These are phyloP conservation scores for Vanderwaltozyma tropicalis DNA, from an alignment of 805 yeast genomes.

Conservation along the genomic window DNA sequence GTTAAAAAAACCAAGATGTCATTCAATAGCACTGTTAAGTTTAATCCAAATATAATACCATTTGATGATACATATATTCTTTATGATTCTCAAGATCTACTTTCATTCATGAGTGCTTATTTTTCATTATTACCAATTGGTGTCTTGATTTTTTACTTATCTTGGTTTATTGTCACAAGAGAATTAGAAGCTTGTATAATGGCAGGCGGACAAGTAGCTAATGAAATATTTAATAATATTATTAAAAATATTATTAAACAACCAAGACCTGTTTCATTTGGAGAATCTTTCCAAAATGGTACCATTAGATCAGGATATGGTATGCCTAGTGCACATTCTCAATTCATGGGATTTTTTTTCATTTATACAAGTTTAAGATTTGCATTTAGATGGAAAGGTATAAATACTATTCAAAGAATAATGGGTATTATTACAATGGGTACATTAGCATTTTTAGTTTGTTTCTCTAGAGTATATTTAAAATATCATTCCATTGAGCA, in stretches of 20 bases:
- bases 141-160: conserved; percentile 63
- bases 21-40: neutral
- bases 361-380: conserved; percentile 41
- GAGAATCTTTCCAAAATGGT: conserved; percentile 28
- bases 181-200: conserved; percentile 78
- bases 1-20: too few relatives aligned
- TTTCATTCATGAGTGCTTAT: conserved; percentile 56
- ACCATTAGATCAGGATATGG: conserved; percentile 61
- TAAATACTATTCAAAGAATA: conserved; percentile 23
- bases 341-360: conserved; percentile 84
- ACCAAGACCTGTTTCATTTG: conserved; percentile 54
- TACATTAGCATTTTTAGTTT: conserved; percentile 33
- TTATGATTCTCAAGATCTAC: conserved; percentile 54
- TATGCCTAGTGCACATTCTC: conserved; percentile 96
- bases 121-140: conserved; percentile 75
- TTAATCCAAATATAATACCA: conserved; percentile 34
- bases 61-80: conserved; percentile 81
- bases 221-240: conserved; percentile 62
- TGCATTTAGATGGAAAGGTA: conserved; percentile 33
- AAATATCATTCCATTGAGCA: conserved; percentile 68
- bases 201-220: conserved; percentile 75
- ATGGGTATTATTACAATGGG: conserved; percentile 24
- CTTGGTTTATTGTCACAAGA: conserved; percentile 74
- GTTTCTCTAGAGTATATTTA: conserved; percentile 65
- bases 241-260: conserved; percentile 55